Percentiles rank a stretch among this genome's conserved stretches.
Conservation (phyloP, 2,329 filamentous ascomycete genomes). For the Pseudocercospora ulei region DNA sequence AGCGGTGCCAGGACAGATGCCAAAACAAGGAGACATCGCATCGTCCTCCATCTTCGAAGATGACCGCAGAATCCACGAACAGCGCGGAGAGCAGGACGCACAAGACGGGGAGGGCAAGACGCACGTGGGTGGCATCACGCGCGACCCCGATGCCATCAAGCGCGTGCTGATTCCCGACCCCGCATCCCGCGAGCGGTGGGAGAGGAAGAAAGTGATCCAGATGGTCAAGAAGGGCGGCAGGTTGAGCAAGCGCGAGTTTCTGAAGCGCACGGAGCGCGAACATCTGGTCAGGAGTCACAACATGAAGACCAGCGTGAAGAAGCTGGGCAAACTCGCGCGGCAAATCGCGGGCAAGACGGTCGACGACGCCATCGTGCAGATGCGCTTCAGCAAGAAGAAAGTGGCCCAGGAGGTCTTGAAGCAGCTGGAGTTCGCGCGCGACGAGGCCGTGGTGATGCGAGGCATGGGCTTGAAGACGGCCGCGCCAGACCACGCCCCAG, state of each 20-base stretch:
- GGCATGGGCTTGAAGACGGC: conserved; percentile 66
- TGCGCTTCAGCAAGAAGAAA: conserved; percentile 93
- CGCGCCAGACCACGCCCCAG: conserved; percentile 16
- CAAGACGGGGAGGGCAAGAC: conserved; percentile 18
- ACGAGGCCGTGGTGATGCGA: conserved; percentile 65
- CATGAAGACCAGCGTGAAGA: conserved; percentile 82
- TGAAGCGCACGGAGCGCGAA: conserved; percentile 57
- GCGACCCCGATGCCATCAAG: conserved; percentile 49
- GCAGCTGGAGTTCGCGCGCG: conserved; percentile 70
- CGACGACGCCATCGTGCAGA: conserved; percentile 86
- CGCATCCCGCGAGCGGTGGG: conserved; percentile 59
- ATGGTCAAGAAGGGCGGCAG: conserved; percentile 60
- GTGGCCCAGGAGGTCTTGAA: conserved; percentile 68
- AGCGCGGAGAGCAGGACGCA: conserved; percentile 16
- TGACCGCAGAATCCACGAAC: conserved; percentile 28
- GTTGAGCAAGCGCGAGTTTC: conserved; percentile 54
- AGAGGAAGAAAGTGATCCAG: conserved; percentile 73
- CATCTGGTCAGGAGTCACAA: conserved; percentile 54
- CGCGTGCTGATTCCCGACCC: conserved; percentile 67
- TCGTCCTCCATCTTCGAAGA: conserved; percentile 47
- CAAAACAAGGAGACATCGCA: conserved; percentile 39
- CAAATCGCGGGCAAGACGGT: conserved; percentile 92
- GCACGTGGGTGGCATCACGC: conserved; percentile 21
- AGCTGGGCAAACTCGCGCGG: conserved; percentile 71
- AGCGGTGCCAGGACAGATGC: conserved; percentile 19